These are phyloP conservation scores for Lactifluus subvellereus DNA, from an alignment of 768 basidiomycete genomes.

Conservation along the genomic window DNA sequence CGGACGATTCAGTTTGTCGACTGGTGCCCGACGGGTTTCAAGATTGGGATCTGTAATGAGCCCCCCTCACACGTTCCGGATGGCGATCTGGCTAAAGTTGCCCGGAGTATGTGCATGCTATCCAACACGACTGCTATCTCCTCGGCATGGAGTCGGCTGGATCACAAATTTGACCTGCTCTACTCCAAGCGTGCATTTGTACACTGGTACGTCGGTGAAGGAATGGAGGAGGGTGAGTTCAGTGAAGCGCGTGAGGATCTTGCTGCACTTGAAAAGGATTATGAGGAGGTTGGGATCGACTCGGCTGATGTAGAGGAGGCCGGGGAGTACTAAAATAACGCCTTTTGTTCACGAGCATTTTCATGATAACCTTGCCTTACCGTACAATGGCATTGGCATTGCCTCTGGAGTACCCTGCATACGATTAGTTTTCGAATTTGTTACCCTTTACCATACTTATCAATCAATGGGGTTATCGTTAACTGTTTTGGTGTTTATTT, in stretches of 20 bases:
- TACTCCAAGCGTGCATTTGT: constrained; percentile 58
- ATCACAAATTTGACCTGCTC: constrained; percentile 77
- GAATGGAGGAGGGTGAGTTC: constrained; percentile 94
- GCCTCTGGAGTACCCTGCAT: constrained; percentile 14
- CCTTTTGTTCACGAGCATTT: constrained; percentile 4
- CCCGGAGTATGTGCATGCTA: constrained; percentile 72
- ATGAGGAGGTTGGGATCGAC: constrained; percentile 72
- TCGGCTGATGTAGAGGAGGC: constrained; percentile 47
- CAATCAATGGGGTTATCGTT: background rate
- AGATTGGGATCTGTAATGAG: constrained; percentile 74
- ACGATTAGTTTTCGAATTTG: constrained; percentile 4
- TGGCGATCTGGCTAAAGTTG: constrained; percentile 71
- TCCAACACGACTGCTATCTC: constrained; percentile 73
- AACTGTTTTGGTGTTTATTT: constrained; percentile 3
- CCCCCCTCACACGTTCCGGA: constrained; percentile 69
- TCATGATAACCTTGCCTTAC: background rate
- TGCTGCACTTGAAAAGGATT: constrained; percentile 98
- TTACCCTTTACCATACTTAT: constrained; percentile 12
- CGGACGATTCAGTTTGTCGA: constrained; percentile 76
- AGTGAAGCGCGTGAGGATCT: constrained; percentile 98
- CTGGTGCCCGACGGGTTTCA: constrained; percentile 78
- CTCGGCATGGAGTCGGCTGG: constrained; percentile 64
- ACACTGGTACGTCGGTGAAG: constrained; percentile 68
- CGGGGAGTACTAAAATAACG: constrained; percentile 39
- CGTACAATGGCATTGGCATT: constrained; percentile 35